Evolutionary conservation across 2,329 filamentous ascomycete genomes (phyloP), one percentile per base, ranked within the genome.

Genomic region (Helotiales sp.): DNA sequence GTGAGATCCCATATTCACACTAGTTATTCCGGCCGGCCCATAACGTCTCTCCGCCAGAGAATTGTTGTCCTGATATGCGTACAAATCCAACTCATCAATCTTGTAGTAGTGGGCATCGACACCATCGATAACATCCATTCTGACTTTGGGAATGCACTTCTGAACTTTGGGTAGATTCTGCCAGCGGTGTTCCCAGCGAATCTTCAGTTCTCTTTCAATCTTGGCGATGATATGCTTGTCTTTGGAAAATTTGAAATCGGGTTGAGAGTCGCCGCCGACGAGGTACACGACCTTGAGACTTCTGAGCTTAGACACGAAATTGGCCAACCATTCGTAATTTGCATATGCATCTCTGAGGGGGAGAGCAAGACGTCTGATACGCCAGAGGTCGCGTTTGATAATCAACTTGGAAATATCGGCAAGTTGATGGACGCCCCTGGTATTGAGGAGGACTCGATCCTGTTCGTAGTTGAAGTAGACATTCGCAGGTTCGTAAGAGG

Each of bases 391-490:
- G 3, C 12, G 40, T 24, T 24, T 25, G 40, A 44, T 3, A 19
- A 44, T 44, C 40, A 44, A 25, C n/a, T 30, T 15, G 29, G 55
- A 31, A 7, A 58, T 30, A 1, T 34, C 31, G 15, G 15, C 17
- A 19, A 64, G 47, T 24, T 59, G 31, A 27, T 40, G 12, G 6
- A 30, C 1, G 15, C 52, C 55, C 2, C 15, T 10, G 25, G 47
- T 54, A 30, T 54, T 52, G 12, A 67, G 24, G 51, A 62, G 58
- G 9, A 67, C 36, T 13, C 50, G 49, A 27, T 64, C 61, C 17
- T 24, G 47, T 2, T 48, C 33, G 27, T 57, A 64, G 46, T 64
- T 60, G 36, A 64, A 52, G 27, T 33, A 22, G 15, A 24, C 9
- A 7, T 19, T 30, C 4, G 27, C 19, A 27, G 4, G 12, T 9